Conservation (phyloP, 2,329 filamentous ascomycete genomes). For the Penicillium frequentans region DNA sequence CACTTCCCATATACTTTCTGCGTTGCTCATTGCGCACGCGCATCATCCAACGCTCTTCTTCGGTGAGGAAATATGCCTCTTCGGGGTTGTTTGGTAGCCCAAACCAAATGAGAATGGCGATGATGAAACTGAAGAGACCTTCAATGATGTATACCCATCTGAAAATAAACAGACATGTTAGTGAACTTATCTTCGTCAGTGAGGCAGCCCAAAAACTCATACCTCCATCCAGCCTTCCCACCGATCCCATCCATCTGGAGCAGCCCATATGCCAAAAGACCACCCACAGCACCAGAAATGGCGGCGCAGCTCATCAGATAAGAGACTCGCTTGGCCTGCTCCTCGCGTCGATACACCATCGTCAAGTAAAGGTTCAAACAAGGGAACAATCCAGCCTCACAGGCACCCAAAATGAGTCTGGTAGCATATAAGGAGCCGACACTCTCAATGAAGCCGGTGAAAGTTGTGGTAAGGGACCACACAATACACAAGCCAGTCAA, state of each 20-base stretch:
- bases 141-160: conserved; percentile 54
- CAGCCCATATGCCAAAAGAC: conserved; percentile 39
- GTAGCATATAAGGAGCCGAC: conserved; percentile 43
- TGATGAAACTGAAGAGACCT: conserved; percentile 46
- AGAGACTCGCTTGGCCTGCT: conserved; percentile 43
- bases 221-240: conserved; percentile 50
- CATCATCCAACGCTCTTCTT: conserved; percentile 54
- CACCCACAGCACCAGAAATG: conserved; percentile 42
- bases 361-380: conserved; percentile 42
- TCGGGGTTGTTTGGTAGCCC: conserved; percentile 49
- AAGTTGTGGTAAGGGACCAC: conserved; percentile 53
- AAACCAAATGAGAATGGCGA: conserved; percentile 49
- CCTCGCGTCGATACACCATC: conserved; percentile 43
- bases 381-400: conserved; percentile 43
- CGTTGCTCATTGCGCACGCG: conserved; percentile 47
- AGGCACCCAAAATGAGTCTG: conserved; percentile 39
- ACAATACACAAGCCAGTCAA: conserved; percentile 43
- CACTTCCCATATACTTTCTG: conserved; percentile 51
- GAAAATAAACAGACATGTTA: background rate
- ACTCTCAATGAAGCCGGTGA: conserved; percentile 49
- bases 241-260: conserved; percentile 49
- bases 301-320: conserved; percentile 43
- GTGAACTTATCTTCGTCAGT: background rate
- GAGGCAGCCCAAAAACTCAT: conserved; percentile 10
- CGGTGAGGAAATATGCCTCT: conserved; percentile 51